Percentiles rank a stretch among this genome's conserved stretches.
These are phyloP conservation scores for Pugionium cornutum DNA, from an alignment of 345 rosid species.

Conservation along the genomic window DNA sequence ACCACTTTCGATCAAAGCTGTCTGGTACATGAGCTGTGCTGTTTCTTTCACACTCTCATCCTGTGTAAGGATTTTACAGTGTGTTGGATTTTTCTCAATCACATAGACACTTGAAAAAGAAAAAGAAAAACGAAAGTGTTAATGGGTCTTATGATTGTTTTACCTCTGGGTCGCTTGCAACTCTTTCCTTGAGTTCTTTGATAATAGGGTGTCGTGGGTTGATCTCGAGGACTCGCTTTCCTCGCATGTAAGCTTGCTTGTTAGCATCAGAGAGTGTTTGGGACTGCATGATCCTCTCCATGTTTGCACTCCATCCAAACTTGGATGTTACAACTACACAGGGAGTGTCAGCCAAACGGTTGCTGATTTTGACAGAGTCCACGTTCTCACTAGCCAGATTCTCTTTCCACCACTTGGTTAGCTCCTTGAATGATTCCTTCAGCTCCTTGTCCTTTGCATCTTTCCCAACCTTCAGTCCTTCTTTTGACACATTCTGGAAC, in stretches of 20 bases:
- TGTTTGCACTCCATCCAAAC: constrained; percentile 96
- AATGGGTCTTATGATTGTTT: background rate
- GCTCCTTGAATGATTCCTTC: constrained; percentile 89
- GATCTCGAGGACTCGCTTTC: constrained; percentile 93
- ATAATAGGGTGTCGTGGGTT: constrained; percentile 95
- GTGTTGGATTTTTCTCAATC: background rate
- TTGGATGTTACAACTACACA: constrained; percentile 95
- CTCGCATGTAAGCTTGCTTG: constrained; percentile 92
- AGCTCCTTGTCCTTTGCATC: constrained; percentile 78
- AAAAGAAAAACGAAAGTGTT: background rate
- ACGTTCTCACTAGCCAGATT: constrained; percentile 75
- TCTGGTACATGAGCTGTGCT: constrained; percentile 87
- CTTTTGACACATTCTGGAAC: constrained; percentile 95
- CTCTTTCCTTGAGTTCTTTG: constrained; percentile 89
- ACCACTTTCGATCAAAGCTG: constrained; percentile 96
- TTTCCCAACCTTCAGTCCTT: constrained; percentile 86
- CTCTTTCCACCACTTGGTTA: constrained; percentile 94
- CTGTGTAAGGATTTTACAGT: constrained; percentile 44
- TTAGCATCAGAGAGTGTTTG: constrained; percentile 90
- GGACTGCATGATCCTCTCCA: constrained; percentile 98
- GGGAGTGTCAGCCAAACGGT: constrained; percentile 86
- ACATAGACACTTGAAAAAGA: background rate
- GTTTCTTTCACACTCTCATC: constrained; percentile 74
- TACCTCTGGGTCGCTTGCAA: constrained; percentile 86
- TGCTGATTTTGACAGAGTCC: constrained; percentile 91